These are phyloP conservation scores for Rhododendron williamsianum DNA, from an alignment of 148 eudicot species.

Conservation along the genomic window DNA sequence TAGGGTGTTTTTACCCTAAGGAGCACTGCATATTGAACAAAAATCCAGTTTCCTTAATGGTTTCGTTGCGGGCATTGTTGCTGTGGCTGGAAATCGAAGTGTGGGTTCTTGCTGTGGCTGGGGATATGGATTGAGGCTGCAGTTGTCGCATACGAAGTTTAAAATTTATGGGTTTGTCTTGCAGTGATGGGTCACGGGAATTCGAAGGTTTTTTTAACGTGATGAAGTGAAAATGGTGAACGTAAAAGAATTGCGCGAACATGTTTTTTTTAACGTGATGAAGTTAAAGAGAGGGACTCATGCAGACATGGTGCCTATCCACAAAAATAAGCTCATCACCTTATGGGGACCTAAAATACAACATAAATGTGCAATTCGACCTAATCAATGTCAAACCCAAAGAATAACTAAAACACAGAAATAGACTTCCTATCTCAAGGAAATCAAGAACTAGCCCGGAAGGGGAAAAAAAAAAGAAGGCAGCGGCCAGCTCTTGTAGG, in stretches of 20 bases:
- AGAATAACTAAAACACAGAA: not conserved
- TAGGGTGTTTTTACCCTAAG: conserved; percentile 34
- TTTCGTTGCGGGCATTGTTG: too few relatives aligned
- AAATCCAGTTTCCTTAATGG: conserved; percentile 47
- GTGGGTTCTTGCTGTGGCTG: conserved; percentile 42
- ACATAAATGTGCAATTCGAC: not conserved
- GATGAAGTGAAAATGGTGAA: conserved; percentile 1
- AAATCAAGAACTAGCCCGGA: not conserved
- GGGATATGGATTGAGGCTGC: conserved; percentile 10
- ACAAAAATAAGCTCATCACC: not conserved
- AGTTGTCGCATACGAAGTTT: conserved; percentile 22
- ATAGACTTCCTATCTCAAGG: not conserved
- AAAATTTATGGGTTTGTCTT: conserved; percentile 28
- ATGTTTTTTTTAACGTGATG: too few relatives aligned
- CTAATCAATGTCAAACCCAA: not conserved
- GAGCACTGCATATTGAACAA: conserved; percentile 45
- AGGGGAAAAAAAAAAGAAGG: not conserved
- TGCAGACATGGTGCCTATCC: not conserved
- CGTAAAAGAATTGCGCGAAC: conserved; percentile 6
- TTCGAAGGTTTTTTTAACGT: not conserved
- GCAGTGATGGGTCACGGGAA: conserved; percentile 37
- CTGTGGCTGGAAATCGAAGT: too few relatives aligned
- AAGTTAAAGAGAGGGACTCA: too few relatives aligned
- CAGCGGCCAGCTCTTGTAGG: not conserved
- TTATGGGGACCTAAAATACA: not conserved